Percentiles rank a stretch among this genome's conserved stretches.
Evolutionary conservation across 108 stramenopile species (phyloP).

Genomic region (Cyclostephanos tholiformis): DNA sequence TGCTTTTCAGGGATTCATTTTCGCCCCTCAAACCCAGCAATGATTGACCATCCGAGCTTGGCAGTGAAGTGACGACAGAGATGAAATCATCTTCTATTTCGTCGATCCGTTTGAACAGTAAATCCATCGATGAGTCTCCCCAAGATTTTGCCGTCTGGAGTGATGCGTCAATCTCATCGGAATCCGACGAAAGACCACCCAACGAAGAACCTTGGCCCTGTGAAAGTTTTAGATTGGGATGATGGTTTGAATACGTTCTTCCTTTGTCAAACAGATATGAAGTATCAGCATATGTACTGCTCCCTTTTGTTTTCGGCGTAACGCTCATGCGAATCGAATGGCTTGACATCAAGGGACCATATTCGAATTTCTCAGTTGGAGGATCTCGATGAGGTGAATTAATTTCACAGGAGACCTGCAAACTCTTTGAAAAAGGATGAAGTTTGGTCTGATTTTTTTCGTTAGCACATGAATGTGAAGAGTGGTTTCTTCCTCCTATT

Average conservation of each 20-base stretch:
- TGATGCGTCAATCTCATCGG: conserved; percentile 39
- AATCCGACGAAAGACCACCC: conserved; percentile 33
- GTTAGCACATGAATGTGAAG: too few species aligned
- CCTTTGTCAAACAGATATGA: background rate
- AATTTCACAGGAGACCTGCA: too few species aligned
- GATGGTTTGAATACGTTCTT: background rate
- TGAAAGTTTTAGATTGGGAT: background rate
- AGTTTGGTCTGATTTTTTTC: too few species aligned
- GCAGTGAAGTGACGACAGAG: conserved; percentile 40
- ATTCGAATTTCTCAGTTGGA: background rate
- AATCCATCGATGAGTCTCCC: conserved; percentile 44
- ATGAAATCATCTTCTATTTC: conserved; percentile 53
- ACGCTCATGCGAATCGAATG: background rate
- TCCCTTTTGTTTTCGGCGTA: conserved; percentile 9
- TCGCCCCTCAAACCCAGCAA: conserved; percentile 16
- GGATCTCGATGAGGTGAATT: background rate
- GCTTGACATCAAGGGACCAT: background rate
- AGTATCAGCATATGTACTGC: background rate
- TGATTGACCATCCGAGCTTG: conserved; percentile 19
- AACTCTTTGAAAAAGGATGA: too few species aligned
- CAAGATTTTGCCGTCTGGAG: conserved; percentile 24
- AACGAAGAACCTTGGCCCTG: background rate
- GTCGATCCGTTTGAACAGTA: conserved; percentile 42
- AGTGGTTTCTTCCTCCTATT: too few species aligned
- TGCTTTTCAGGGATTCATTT: conserved; percentile 13